Conservation (phyloP, 495 filamentous ascomycete genomes). For the Hyphodiscus hymeniophilus region DNA sequence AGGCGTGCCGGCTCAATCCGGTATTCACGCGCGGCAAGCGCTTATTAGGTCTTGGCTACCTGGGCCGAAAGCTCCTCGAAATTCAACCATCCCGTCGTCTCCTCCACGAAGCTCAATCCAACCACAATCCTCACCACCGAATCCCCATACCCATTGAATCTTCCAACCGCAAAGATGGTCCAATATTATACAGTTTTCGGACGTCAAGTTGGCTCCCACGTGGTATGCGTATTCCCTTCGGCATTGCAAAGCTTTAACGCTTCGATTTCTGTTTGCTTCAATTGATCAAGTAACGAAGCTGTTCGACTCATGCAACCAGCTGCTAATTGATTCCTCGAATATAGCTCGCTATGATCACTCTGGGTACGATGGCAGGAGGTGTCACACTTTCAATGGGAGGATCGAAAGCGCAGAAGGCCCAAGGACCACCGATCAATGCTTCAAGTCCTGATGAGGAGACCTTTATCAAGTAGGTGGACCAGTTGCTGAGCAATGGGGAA, state of each 20-base stretch:
- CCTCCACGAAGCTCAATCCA: conserved; percentile 24
- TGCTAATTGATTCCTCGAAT: conserved; percentile 13
- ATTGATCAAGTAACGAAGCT: background rate
- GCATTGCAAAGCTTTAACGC: conserved; percentile 4
- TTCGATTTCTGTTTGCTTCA: background rate
- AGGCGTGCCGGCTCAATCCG: background rate
- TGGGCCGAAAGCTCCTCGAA: background rate
- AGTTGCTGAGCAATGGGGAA: background rate
- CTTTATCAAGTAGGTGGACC: conserved; percentile 80
- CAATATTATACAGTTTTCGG: conserved; percentile 77
- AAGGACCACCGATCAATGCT: conserved; percentile 77
- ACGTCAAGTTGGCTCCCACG: conserved; percentile 87
- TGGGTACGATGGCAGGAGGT: conserved; percentile 57
- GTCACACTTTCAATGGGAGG: conserved; percentile 48
- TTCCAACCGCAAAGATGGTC: conserved; percentile 62
- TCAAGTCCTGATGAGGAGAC: conserved; percentile 86
- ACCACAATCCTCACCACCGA: conserved; percentile 21
- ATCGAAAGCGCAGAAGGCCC: conserved; percentile 46
- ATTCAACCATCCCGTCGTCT: conserved; percentile 14
- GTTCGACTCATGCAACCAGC: background rate
- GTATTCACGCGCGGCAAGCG: conserved; percentile 1
- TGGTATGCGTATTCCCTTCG: conserved; percentile 47
- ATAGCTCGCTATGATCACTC: conserved; percentile 81
- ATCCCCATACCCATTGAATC: conserved; percentile 32
- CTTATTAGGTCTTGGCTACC: background rate